Base-by-base conservation (phyloP, 75 land plant species). In the Selaginella moellendorffii region DNA sequence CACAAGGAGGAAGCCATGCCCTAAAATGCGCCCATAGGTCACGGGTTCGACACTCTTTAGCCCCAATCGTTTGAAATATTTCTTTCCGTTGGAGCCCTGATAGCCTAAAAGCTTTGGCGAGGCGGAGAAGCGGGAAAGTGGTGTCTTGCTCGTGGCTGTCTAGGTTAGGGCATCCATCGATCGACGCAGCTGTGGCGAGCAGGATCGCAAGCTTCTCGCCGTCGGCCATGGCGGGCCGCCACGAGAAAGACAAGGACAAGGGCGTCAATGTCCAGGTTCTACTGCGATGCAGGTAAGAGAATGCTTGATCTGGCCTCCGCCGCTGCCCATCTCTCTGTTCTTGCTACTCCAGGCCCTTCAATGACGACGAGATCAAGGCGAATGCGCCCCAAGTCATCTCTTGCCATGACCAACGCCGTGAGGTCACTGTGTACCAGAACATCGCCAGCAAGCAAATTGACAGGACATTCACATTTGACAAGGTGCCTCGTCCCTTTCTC, bases 391-490 rank as follows among this genome's bases (percentile, higher is more conserved):
- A 87, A 53, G 91, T 84, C 28, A 72, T 87, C 1, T 79, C 91
- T 22, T 87, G 91, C 71, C 75, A 76, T 65, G 91, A 87, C 5
- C 82, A 63, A 31, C 78, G 75, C 66, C 71, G 88, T 26, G 91
- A 87, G 64, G 91, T 87, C 5, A 60, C 88, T 0, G 85, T 87
- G 17, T 73, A 79, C 8, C 91, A 84, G 77, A 77, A 68, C 60
- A 87, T 87, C 18, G 91, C 90, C 17, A 85, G 73, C 74, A 93
- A 88, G 68, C 96, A 86, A 62, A 74, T 85, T 23, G 96, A 93
- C 63, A 76, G 82, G 27, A 71, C 84, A 27, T 93, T 93, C 72
- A 79, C 85, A 1, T 93, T 93, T 76, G 98, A 93, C 65, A 93
- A 88, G 96, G 98, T 87, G 14, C 46, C 46, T 36, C 46, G 5